These are phyloP conservation scores for Xerocomellus dryophilus DNA, from an alignment of 768 basidiomycete species.

Conservation along the genomic window DNA sequence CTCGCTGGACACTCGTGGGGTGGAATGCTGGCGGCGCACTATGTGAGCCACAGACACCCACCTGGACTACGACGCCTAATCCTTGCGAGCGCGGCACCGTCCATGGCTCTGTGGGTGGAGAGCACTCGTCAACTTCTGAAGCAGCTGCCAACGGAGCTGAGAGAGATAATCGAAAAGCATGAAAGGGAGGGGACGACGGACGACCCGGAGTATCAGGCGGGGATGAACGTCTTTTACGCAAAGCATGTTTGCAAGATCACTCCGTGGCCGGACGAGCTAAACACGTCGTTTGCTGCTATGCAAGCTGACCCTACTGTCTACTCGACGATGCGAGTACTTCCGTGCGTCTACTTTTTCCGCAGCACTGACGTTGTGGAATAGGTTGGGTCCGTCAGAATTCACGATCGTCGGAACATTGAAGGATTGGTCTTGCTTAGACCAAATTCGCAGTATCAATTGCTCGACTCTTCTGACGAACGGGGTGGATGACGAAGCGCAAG, in stretches of 20 bases:
- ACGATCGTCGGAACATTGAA: constrained; percentile 40
- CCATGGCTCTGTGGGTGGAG: constrained; percentile 27
- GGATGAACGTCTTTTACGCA: constrained; percentile 27
- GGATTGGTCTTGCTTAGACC: constrained; percentile 46
- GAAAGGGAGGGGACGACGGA: constrained; percentile 34
- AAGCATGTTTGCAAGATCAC: constrained; percentile 35
- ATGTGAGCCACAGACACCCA: constrained; percentile 39
- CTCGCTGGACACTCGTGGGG: constrained; percentile 60
- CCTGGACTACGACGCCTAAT: constrained; percentile 37
- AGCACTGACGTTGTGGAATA: neutral
- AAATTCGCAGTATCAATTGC: constrained; percentile 38
- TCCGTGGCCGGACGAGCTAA: constrained; percentile 36
- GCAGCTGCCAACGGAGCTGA: constrained; percentile 27
- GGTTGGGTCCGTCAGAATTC: constrained; percentile 34
- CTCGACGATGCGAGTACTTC: constrained; percentile 31
- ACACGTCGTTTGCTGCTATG: constrained; percentile 23
- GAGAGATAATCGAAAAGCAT: constrained; percentile 29
- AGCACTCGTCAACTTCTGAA: constrained; percentile 27
- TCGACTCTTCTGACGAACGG: constrained; percentile 42
- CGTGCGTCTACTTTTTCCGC: neutral
- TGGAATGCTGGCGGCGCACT: constrained; percentile 47
- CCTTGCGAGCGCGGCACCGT: constrained; percentile 33
- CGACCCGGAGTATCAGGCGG: constrained; percentile 33
- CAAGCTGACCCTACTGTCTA: constrained; percentile 34
- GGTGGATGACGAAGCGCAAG: constrained; percentile 37